Conservation (phyloP, 2,329 filamentous ascomycete species). For the Claviceps sorghi region DNA sequence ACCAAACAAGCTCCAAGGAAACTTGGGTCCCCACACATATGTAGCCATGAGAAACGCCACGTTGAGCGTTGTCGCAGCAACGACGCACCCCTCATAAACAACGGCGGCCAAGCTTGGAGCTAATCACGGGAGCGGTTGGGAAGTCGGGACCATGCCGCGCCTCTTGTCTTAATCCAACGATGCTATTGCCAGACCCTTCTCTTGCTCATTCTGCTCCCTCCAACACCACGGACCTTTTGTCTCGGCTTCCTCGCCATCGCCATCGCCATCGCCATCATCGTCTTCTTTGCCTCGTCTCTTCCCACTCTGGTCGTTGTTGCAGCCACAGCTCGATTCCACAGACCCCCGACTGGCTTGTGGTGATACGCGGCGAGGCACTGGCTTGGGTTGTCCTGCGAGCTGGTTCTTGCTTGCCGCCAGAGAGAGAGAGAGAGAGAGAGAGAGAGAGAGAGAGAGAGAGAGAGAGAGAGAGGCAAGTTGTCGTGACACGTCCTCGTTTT, state of each 20-base stretch:
- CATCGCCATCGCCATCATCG: not conserved
- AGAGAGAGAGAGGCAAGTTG: not conserved
- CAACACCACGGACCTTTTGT: not conserved
- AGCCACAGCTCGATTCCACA: not conserved
- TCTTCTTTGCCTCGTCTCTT: not conserved
- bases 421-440: no score
- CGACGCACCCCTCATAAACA: constrained; percentile 12
- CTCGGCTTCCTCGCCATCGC: not conserved
- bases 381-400: not conserved
- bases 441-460: no score
- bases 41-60: constrained; percentile 11
- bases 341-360: not conserved
- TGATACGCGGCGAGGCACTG: not conserved
- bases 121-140: not conserved
- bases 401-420: not conserved
- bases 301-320: not conserved
- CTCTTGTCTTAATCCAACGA: constrained; percentile 1
- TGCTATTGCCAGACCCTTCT: not conserved
- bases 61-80: constrained; percentile 12
- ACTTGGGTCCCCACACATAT: no score
- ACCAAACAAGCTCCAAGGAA: no score
- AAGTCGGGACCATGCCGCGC: not conserved
- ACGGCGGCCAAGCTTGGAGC: constrained; percentile 1
- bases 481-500: not conserved
- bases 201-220: not conserved